Evolutionary conservation across 345 rosid genomes (phyloP).

Genomic region (Salix suchowensis): DNA sequence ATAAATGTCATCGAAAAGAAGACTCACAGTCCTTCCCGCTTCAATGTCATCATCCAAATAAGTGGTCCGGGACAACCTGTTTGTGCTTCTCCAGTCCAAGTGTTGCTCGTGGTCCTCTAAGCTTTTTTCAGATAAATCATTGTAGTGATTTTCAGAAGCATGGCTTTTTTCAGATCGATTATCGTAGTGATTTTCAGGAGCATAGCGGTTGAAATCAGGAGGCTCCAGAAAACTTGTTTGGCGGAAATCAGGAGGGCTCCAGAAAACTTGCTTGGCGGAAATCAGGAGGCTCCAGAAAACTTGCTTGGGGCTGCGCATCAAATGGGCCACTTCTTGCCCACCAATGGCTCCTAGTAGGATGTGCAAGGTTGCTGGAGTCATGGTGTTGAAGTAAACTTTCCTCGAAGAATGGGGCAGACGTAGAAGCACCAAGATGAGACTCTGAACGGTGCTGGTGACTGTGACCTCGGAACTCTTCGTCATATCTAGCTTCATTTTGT

Average conservation of each 20-base stretch:
- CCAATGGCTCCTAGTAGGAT: conserved; percentile 54
- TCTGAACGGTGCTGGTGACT: conserved; percentile 31
- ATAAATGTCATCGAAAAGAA: conserved; percentile 80
- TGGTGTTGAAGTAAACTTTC: conserved; percentile 65
- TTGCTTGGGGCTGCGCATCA: conserved; percentile 24
- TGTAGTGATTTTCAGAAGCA: conserved; percentile 14
- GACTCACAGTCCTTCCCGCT: conserved; percentile 45
- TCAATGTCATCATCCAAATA: conserved; percentile 52
- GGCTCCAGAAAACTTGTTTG: neutral
- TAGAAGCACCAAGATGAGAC: conserved; percentile 61
- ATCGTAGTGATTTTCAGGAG: conserved; percentile 21
- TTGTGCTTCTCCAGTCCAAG: conserved; percentile 36
- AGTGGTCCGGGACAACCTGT: conserved; percentile 35
- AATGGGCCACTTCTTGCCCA: conserved; percentile 60
- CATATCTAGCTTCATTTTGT: conserved; percentile 27
- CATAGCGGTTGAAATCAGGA: too few relatives aligned
- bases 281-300: conserved; percentile 48
- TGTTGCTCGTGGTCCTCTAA: conserved; percentile 41
- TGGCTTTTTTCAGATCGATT: conserved; percentile 35
- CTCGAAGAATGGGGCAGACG: conserved; percentile 60
- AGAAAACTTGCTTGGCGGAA: conserved; percentile 30
- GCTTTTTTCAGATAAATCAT: conserved; percentile 45
- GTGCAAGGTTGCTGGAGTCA: conserved; percentile 33
- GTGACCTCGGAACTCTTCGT: conserved; percentile 32
- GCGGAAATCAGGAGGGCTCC: conserved; percentile 35